These are phyloP conservation scores for Syncephalis fuscata DNA, from an alignment of 371 early-diverging fungal genomes.

Conservation along the genomic window DNA sequence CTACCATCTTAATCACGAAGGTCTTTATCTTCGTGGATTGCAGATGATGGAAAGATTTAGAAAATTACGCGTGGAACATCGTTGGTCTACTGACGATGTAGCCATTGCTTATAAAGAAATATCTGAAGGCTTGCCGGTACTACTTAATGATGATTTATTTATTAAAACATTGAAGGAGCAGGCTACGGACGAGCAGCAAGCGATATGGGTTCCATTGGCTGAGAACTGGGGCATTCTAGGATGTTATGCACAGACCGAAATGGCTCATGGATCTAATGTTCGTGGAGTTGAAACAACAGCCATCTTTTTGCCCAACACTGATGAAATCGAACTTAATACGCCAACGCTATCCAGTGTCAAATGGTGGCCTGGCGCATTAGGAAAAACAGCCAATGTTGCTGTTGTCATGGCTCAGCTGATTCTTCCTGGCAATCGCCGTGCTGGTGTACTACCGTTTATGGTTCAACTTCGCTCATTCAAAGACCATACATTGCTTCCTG, in stretches of 20 bases:
- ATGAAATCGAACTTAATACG: slow-evolving; percentile 81
- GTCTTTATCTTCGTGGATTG: too few species aligned
- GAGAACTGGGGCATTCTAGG: slow-evolving; percentile 15
- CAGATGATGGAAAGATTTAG: too few species aligned
- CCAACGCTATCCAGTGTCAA: slow-evolving; percentile 82
- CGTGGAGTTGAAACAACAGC: slow-evolving; percentile 88
- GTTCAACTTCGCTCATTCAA: slow-evolving; percentile 50
- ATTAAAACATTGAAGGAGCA: too few species aligned
- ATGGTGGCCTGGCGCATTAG: slow-evolving; percentile 94
- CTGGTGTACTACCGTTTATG: slow-evolving; percentile 64
- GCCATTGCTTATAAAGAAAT: too few species aligned
- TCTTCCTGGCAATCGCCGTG: slow-evolving; percentile 43
- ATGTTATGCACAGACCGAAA: slow-evolving; percentile 86
- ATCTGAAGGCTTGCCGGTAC: too few species aligned
- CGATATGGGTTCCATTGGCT: too few species aligned
- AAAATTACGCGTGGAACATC: too few species aligned
- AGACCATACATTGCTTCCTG: slow-evolving; percentile 32
- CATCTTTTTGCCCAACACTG: slow-evolving; percentile 64
- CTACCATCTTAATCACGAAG: too few species aligned
- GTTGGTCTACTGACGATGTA: too few species aligned
- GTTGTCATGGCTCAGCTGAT: slow-evolving; percentile 67
- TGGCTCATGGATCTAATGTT: slow-evolving; percentile 85
- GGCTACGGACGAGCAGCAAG: too few species aligned
- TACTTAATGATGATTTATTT: too few species aligned
- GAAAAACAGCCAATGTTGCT: slow-evolving; percentile 72